phyloP scores from a whole-genome alignment of 208 protist species.

The Acanthamoeba polyphaga region DNA sequence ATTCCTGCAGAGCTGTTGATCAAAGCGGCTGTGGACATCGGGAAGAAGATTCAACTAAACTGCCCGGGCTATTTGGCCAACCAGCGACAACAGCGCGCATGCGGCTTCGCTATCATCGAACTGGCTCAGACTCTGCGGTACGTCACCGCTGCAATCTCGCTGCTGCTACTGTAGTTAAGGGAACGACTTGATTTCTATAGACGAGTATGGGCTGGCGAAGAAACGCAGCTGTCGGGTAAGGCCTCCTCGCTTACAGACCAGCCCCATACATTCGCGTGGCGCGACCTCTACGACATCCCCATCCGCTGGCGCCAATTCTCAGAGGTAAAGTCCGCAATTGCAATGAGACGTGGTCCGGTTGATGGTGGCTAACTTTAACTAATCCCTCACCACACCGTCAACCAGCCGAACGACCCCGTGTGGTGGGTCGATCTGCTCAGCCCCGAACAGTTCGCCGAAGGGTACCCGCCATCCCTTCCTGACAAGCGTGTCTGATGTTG shows the following conservation, averaged over 20 bases:
- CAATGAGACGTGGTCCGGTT: not conserved
- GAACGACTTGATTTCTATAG: not conserved
- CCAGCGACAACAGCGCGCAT: conserved; percentile 82
- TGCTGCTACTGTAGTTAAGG: not conserved
- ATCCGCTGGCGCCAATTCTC: conserved; percentile 88
- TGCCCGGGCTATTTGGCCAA: conserved; percentile 86
- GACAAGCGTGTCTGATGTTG: not conserved
- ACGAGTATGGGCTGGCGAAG: conserved; percentile 27
- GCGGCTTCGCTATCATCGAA: conserved; percentile 84
- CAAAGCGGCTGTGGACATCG: not conserved
- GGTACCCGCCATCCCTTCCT: conserved; percentile 50
- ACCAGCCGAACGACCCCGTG: conserved; percentile 85
- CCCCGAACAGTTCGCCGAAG: conserved; percentile 86
- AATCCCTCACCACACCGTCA: not conserved
- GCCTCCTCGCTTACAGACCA: conserved; percentile 9
- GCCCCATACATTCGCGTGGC: conserved; percentile 81
- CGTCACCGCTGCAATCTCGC: not conserved
- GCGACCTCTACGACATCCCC: conserved; percentile 86
- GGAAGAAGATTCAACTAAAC: conserved; percentile 80
- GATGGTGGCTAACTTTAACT: not conserved
- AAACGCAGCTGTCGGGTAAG: conserved; percentile 21
- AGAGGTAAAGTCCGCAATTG: conserved; percentile 61
- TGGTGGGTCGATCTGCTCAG: conserved; percentile 89
- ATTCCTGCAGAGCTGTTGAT: not conserved
- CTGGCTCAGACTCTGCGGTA: conserved; percentile 81